phyloP scores from a whole-genome alignment of 2,329 filamentous ascomycete genomes.

The Sclerotiophoma versabilis region DNA sequence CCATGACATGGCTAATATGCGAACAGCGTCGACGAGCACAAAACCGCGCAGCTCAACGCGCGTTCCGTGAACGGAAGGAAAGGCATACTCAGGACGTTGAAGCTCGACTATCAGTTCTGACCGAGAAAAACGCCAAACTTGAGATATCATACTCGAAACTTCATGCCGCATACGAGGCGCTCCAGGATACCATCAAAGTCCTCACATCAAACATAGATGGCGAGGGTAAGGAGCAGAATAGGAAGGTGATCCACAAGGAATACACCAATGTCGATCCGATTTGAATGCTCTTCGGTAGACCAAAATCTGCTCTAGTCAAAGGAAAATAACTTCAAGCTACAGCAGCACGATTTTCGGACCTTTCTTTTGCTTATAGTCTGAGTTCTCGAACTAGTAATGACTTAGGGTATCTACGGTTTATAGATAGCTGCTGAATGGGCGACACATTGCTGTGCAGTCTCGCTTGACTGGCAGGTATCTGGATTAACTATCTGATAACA shows the following conservation, averaged over 20 bases:
- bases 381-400: too few species aligned
- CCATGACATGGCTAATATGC: conserved; percentile 16
- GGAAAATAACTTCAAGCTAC: too few species aligned
- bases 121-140: conserved; percentile 63
- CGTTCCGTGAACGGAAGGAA: conserved; percentile 69
- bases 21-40: conserved; percentile 64
- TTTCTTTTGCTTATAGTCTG: too few species aligned
- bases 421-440: too few species aligned
- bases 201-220: conserved; percentile 45
- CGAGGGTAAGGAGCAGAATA: conserved; percentile 38
- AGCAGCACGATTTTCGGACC: too few species aligned
- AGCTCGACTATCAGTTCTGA: conserved; percentile 60
- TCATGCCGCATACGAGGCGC: conserved; percentile 49
- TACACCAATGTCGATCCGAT: too few species aligned
- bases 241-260: conserved; percentile 22
- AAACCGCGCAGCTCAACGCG: conserved; percentile 67
- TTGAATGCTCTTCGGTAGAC: too few species aligned
- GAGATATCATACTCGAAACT: conserved; percentile 60
- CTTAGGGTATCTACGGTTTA: too few species aligned
- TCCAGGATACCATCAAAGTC: conserved; percentile 49
- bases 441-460: too few species aligned
- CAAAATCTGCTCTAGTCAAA: too few species aligned
- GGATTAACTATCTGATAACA: too few species aligned
- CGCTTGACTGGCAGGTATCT: too few species aligned
- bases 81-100: conserved; percentile 71